Conservation (phyloP, 2,329 filamentous ascomycete species). For the Alternaria burnsii region DNA sequence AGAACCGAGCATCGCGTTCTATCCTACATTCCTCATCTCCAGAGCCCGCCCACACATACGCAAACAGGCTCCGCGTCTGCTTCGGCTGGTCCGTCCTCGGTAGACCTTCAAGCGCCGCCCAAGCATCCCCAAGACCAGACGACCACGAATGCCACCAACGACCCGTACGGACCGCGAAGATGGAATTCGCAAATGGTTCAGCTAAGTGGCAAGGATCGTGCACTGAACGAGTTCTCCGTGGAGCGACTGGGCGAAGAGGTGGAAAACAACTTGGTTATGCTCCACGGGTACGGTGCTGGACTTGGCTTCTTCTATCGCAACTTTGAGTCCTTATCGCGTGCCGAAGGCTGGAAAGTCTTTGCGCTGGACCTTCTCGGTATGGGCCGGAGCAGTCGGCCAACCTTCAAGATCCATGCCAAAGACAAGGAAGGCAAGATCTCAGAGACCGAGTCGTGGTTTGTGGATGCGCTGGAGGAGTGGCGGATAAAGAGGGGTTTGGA, state of each 20-base stretch:
- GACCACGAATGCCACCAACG: slow-evolving; percentile 61
- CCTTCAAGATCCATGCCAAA: slow-evolving; percentile 86
- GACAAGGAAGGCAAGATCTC: slow-evolving; percentile 79
- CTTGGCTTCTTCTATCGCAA: slow-evolving; percentile 99
- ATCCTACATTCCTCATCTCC: slow-evolving; percentile 82
- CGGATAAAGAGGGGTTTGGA: slow-evolving; percentile 87
- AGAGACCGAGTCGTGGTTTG: slow-evolving; percentile 94
- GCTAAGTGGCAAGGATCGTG: slow-evolving; percentile 84
- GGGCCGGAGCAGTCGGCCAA: slow-evolving; percentile 84
- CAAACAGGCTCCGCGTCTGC: slow-evolving; percentile 66
- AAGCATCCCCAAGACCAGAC: slow-evolving; percentile 52
- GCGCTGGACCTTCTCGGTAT: slow-evolving; percentile 95
- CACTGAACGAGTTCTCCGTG: slow-evolving; percentile 91
- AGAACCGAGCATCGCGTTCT: slow-evolving; percentile 86
- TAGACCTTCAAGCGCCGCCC: slow-evolving; percentile 50
- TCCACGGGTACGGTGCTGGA: slow-evolving; percentile 96
- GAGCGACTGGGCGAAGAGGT: slow-evolving; percentile 80
- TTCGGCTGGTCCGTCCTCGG: slow-evolving; percentile 52
- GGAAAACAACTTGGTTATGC: slow-evolving; percentile 89
- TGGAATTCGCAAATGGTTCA: slow-evolving; percentile 89
- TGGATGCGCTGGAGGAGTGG: slow-evolving; percentile 97
- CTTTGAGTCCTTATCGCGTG: slow-evolving; percentile 84
- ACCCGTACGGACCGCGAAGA: slow-evolving; percentile 83
- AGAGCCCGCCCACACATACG: slow-evolving; percentile 72
- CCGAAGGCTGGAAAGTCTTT: slow-evolving; percentile 85